Percentiles rank a stretch among this genome's conserved stretches.
phyloP scores from a whole-genome alignment of 805 yeast genomes.

The Ogataea allantospora region DNA sequence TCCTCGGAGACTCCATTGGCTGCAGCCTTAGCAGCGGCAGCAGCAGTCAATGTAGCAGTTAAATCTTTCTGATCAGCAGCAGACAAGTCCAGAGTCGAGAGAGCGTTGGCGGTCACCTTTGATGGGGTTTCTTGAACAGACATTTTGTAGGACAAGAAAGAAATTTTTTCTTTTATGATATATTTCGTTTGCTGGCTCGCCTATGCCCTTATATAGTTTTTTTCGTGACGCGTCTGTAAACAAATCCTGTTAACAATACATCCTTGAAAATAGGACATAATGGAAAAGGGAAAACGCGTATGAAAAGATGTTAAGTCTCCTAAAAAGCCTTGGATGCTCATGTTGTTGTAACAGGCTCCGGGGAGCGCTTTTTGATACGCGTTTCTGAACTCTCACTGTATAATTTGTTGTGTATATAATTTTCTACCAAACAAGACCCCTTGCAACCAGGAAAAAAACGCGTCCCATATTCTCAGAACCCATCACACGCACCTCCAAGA shows the following conservation, averaged over 20 bases:
- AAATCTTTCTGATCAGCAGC: constrained; percentile 42
- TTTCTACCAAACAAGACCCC: constrained; percentile 1
- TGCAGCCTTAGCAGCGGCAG: constrained; percentile 37
- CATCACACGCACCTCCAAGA: constrained; percentile 7
- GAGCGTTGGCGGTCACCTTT: constrained; percentile 57
- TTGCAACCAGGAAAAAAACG: constrained; percentile 9
- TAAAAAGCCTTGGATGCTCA: no score
- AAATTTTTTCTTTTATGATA: constrained; percentile 3
- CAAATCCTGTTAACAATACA: constrained; percentile 8
- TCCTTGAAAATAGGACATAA: background rate
- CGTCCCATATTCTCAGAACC: constrained; percentile 6
- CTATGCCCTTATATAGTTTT: constrained; percentile 11
- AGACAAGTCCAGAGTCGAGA: constrained; percentile 49
- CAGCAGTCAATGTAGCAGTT: constrained; percentile 39
- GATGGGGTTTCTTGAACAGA: constrained; percentile 70
- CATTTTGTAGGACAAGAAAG: constrained; percentile 30
- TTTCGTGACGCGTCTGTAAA: constrained; percentile 15
- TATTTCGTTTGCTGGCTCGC: constrained; percentile 2
- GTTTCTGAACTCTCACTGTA: background rate
- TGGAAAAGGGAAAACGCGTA: background rate
- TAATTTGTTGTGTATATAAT: no score
- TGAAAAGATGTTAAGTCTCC: no score
- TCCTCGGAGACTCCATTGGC: constrained; percentile 19
- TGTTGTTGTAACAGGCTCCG: background rate
- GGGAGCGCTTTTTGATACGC: background rate